These are phyloP conservation scores for Fusarium oxysporum DNA, from an alignment of 2,329 filamentous ascomycete species.

Conservation along the genomic window DNA sequence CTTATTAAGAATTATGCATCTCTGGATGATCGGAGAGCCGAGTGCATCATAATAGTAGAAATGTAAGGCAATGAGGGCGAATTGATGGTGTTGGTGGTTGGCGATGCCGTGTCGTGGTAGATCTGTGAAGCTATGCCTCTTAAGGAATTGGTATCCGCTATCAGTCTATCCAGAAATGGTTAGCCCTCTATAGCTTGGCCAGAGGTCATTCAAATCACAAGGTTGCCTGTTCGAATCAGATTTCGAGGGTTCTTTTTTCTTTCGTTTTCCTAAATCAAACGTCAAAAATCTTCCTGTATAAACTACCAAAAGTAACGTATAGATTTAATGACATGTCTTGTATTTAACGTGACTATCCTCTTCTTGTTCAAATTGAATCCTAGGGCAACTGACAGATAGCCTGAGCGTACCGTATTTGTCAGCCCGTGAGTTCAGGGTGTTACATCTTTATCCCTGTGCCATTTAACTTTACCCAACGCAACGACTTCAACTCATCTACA, in stretches of 20 bases:
- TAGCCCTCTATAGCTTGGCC: neutral
- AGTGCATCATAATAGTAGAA: neutral
- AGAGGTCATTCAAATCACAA: neutral
- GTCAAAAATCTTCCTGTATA: no score
- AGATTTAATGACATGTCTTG: neutral
- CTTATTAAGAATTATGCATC: neutral
- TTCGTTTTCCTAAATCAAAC: neutral
- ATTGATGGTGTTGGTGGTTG: neutral
- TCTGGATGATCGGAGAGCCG: neutral
- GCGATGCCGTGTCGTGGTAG: neutral
- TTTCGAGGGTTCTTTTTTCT: neutral
- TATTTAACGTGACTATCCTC: neutral
- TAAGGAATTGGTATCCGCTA: neutral
- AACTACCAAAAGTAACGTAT: neutral
- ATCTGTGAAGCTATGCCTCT: neutral
- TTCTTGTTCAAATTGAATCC: neutral
- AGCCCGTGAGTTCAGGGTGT: conserved; percentile 18
- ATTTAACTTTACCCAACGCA: neutral
- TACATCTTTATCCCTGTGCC: conserved; percentile 25
- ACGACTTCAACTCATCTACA: neutral
- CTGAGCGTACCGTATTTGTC: conserved; percentile 27
- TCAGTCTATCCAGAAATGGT: neutral
- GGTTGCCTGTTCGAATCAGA: neutral
- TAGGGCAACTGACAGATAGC: neutral
- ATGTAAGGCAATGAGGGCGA: neutral